Base-by-base conservation (phyloP, 768 basidiomycete genomes). In the Mycena vitilis region DNA sequence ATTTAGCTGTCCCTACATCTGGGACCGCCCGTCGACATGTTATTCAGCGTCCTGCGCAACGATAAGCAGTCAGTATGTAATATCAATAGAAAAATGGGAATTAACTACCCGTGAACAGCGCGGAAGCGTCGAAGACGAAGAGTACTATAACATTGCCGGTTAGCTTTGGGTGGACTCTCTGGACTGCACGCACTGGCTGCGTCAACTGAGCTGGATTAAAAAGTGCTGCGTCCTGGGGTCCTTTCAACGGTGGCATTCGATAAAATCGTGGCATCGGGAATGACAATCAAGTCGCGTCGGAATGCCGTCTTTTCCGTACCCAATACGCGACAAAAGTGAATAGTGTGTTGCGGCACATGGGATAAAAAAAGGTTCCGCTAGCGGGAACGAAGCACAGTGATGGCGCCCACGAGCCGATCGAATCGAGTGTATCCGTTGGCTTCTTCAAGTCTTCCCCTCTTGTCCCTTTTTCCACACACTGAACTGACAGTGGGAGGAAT, bases 51-150 rank as follows among this genome's bases (percentile, higher is more conserved):
- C 53, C 49, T 20, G 25, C 10, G 38, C 51, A 68, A 60, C 49
- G 49, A 57, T 69, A 11, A 69, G 68, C 45, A 11, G 40, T 56
- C 37, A 49, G 68, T 65, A 65, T 61, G 68, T 65, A 69, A 63
- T 53, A 66, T 66, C 55, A 60, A 60, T 60, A 40, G 30, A 52
- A 51, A 66, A 59, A 56, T 53, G 58, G 59, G 36, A 65, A 4
- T 65, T 56, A 69, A 57, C 63, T 65, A 62, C 68, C 68, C 68
- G 63, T 69, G 63, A 69, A 69, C 60, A 65, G 68, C 68, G 68
- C 68, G 63, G 63, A 69, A 69, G 63, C 63, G 25, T 13, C 42
- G 66, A 68, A 63, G 67, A 62, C 44, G 53, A 67, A 67, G 66
- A 56, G 54, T 59, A 67, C 62, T 63, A 68, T 68, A 63, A 59